Conservation (phyloP, 306 rosid genomes). For the Vigna hirtella region DNA sequence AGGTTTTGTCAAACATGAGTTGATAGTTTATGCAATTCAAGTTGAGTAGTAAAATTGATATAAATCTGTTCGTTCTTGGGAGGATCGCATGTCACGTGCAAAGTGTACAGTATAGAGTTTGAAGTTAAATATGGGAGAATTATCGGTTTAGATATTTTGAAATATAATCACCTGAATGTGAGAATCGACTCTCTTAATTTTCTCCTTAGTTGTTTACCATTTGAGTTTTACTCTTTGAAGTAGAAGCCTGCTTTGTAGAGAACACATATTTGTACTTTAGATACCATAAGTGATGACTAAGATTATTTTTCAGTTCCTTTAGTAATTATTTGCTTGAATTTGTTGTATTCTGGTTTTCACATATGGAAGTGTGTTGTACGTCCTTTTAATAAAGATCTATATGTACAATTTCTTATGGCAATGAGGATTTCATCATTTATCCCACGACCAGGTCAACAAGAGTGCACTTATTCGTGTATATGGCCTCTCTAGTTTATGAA, state of each 20-base stretch:
- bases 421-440: conserved; percentile 14
- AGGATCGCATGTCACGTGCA: background rate
- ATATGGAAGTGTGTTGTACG: background rate
- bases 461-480: conserved; percentile 32
- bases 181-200: background rate
- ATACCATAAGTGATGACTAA: background rate
- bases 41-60: background rate
- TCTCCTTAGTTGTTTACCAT: background rate
- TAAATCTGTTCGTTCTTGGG: background rate
- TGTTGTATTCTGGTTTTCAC: conserved; percentile 17
- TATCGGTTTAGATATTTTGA: background rate
- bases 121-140: background rate
- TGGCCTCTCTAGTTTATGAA: conserved; percentile 23
- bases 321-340: background rate
- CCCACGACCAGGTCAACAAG: background rate
- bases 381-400: background rate
- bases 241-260: background rate
- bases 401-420: conserved; percentile 7
- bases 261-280: background rate
- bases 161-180: background rate
- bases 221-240: conserved; percentile 1
- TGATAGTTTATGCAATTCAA: background rate
- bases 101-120: background rate
- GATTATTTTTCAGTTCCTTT: conserved; percentile 5
- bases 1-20: background rate